Conservation (phyloP, 768 basidiomycete genomes). For the Tephrocybe sp. region DNA sequence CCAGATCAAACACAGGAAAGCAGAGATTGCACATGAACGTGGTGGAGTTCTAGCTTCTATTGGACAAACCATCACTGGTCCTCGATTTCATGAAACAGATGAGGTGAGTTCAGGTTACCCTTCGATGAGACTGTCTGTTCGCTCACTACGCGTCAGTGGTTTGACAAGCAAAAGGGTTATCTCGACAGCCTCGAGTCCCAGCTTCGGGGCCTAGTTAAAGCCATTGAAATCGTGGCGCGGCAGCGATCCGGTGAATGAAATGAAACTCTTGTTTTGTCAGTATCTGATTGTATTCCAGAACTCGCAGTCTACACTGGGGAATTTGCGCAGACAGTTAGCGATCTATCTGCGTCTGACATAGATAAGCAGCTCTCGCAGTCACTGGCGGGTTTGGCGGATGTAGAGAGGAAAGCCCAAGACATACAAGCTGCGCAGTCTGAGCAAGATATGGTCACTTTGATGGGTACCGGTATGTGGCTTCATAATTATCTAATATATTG, state of each 20-base stretch:
- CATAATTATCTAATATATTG: background rate
- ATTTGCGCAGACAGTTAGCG: conserved; percentile 68
- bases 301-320: conserved; percentile 70
- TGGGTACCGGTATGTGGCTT: conserved; percentile 60
- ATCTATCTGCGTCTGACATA: conserved; percentile 75
- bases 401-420: conserved; percentile 74
- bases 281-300: conserved; percentile 40
- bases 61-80: conserved; percentile 74
- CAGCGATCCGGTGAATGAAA: conserved; percentile 63
- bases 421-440: conserved; percentile 71
- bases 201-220: conserved; percentile 80
- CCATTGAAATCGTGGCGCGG: conserved; percentile 83
- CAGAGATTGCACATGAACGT: conserved; percentile 71
- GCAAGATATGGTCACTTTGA: conserved; percentile 77
- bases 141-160: conserved; percentile 59
- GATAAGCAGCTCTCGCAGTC: conserved; percentile 70
- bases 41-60: conserved; percentile 84
- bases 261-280: background rate
- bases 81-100: conserved; percentile 85
- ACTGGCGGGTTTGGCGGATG: conserved; percentile 66
- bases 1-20: conserved; percentile 86
- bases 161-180: conserved; percentile 80
- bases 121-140: background rate
- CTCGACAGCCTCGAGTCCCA: conserved; percentile 91
- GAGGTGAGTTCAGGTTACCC: conserved; percentile 47